Base-by-base conservation (phyloP, 2,329 filamentous ascomycete genomes). In the Lachnellula suecica region DNA sequence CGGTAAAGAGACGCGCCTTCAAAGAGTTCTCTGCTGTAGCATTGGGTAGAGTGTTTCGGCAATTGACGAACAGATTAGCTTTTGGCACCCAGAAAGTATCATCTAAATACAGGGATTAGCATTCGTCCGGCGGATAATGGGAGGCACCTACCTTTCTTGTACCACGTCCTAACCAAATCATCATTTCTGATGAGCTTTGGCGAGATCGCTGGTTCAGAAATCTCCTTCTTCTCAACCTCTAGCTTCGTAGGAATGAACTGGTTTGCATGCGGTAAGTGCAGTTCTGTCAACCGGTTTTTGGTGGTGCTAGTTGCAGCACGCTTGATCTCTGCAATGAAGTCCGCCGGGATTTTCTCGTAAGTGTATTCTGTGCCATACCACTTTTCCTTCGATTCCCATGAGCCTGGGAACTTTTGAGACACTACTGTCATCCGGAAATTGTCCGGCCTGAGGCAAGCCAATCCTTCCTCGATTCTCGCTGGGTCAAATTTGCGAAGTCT, bases 81-180 rank as follows among this genome's bases (percentile, higher is more conserved):
- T 96, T 96, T 8, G 94, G 94, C 9, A 97, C 94, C 92, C 93
- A 97, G 71, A 97, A 99, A 0, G 87, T 91, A 63, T 99, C 94
- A 64, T 99, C 94, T 52, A 20, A 22, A 2, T 29, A 6, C 22
- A 17, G 15, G 29, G 15, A 24, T 52, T 35, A 48, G 49, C 25
- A 10, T n/a, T 24, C 11, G 29, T 8, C 37, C 10, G 11, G 15
- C 11, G 19, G 2, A 24, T n/a, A 42, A 31, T 8, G 10, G 10
- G 22, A 44, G 15, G 37, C 31, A 44, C 46, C 20, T 25, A 54
- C 52, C 57, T 72, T 97, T 97, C 77, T 99, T 99, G 77, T 86
- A 97, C 94, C 94, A 99, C 2, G 90, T 87, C 25, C 92, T 85
- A 1, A 89, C 85, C 29, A 84, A 75, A 5, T 85, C 79, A 60